These are phyloP conservation scores for Neopestalotiopsis rosae DNA, from an alignment of 2,329 filamentous ascomycete genomes.

Conservation along the genomic window DNA sequence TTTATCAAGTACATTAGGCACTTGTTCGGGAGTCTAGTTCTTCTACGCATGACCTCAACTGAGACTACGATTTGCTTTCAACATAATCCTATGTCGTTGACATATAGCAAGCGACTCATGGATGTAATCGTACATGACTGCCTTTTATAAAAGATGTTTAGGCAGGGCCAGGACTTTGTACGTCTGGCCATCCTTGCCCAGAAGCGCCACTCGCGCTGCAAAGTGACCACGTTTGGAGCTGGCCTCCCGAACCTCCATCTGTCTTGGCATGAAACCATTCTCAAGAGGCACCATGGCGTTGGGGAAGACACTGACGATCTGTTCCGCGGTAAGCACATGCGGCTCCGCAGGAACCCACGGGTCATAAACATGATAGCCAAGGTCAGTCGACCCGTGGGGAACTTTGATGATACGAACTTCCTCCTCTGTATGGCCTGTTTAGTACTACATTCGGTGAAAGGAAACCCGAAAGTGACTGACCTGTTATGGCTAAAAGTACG, in stretches of 20 bases:
- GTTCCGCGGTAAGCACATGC: constrained; percentile 36
- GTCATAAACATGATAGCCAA: constrained; percentile 43
- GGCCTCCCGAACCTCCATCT: constrained; percentile 57
- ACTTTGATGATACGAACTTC: constrained; percentile 38
- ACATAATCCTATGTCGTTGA: background rate
- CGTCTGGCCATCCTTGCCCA: constrained; percentile 52
- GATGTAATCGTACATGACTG: background rate
- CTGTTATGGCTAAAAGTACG: constrained; percentile 55
- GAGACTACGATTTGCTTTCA: background rate
- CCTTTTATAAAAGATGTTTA: constrained; percentile 25
- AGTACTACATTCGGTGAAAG: background rate
- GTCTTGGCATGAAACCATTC: constrained; percentile 44
- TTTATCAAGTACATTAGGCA: no score
- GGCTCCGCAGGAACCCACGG: constrained; percentile 24
- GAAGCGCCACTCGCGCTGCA: constrained; percentile 55
- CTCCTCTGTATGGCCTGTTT: constrained; percentile 20
- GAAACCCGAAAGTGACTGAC: constrained; percentile 31
- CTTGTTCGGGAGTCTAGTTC: no score
- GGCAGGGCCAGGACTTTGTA: constrained; percentile 55
- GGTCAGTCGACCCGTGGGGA: constrained; percentile 41
- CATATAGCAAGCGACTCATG: background rate
- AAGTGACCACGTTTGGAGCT: constrained; percentile 51
- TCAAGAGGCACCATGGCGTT: constrained; percentile 34
- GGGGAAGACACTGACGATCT: constrained; percentile 33
- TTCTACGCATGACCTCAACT: no score